Conservation (phyloP, 1,139 yeast species). For the Groenewaldozyma sp. region DNA sequence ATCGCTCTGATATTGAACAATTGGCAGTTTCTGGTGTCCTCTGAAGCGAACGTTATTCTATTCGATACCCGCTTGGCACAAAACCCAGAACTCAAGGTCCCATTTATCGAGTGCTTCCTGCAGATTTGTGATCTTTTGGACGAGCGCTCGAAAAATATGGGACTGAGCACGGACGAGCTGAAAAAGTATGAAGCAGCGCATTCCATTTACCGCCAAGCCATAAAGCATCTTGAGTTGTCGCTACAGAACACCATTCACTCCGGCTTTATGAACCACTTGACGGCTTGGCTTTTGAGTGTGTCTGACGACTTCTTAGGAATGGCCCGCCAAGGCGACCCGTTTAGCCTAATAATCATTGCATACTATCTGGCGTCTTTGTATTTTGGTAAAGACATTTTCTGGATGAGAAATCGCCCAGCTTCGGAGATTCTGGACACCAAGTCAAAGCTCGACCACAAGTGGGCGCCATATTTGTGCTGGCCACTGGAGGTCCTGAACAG, state of each 20-base stretch:
- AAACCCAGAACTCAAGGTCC: constrained; percentile 1
- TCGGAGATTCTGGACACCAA: constrained; percentile 11
- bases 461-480: constrained; percentile 13
- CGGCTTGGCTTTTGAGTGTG: constrained; percentile 14
- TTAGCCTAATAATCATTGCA: constrained; percentile 15
- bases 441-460: constrained; percentile 10
- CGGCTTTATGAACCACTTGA: not conserved
- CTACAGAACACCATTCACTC: not conserved
- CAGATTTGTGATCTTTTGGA: not conserved
- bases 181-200: not conserved
- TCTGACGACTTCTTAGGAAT: constrained; percentile 14
- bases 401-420: constrained; percentile 16
- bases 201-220: constrained; percentile 5
- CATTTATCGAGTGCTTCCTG: not conserved
- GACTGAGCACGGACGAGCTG: not conserved
- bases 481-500: constrained; percentile 7
- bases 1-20: constrained; percentile 12
- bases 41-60: not conserved
- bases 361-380: constrained; percentile 15
- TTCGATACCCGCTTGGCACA: not conserved
- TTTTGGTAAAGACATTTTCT: constrained; percentile 12
- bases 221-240: constrained; percentile 5
- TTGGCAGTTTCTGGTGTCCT: not conserved
- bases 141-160: too few relatives aligned
- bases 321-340: constrained; percentile 14